A percentile compares a stretch with the other conserved stretches of the same genome.
These are phyloP conservation scores for Ophiostoma sp. DNA, from an alignment of 2,329 filamentous ascomycete species.

Conservation along the genomic window DNA sequence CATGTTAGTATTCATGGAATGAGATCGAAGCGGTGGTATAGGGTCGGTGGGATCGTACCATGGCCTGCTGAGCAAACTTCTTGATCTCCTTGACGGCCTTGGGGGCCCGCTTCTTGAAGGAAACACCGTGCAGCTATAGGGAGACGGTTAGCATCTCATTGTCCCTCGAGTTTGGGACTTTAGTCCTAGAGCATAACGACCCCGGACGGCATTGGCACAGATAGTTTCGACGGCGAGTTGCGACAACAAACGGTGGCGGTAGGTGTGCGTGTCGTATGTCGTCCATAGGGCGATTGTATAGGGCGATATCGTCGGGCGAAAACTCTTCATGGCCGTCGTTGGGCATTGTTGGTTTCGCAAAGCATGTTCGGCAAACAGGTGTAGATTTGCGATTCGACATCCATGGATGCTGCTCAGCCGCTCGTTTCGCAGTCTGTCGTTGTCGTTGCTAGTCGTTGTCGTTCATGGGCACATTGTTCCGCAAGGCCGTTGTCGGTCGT, in stretches of 20 bases:
- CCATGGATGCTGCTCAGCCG: background rate
- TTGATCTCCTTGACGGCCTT: conserved; percentile 99
- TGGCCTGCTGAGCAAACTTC: conserved; percentile 83
- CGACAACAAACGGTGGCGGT: background rate
- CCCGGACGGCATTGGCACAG: too few relatives aligned
- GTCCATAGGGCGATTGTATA: background rate
- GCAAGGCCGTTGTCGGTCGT: background rate
- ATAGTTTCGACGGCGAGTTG: background rate
- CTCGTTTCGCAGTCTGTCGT: background rate
- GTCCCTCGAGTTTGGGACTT: background rate
- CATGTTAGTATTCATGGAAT: conserved; percentile 5
- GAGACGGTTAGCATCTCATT: conserved; percentile 10
- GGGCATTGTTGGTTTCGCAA: background rate
- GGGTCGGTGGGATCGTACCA: conserved; percentile 61
- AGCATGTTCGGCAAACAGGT: background rate
- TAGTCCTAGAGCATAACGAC: too few relatives aligned
- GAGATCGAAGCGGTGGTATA: background rate
- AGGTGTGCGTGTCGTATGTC: background rate
- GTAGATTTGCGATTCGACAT: background rate
- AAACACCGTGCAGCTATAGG: conserved; percentile 83
- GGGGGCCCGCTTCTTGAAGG: conserved; percentile 99
- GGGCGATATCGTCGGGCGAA: background rate
- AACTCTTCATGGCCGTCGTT: background rate
- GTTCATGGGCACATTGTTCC: background rate
- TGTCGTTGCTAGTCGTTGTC: background rate